Conservation (phyloP, 495 filamentous ascomycete genomes). For the Penicillium salamii region DNA sequence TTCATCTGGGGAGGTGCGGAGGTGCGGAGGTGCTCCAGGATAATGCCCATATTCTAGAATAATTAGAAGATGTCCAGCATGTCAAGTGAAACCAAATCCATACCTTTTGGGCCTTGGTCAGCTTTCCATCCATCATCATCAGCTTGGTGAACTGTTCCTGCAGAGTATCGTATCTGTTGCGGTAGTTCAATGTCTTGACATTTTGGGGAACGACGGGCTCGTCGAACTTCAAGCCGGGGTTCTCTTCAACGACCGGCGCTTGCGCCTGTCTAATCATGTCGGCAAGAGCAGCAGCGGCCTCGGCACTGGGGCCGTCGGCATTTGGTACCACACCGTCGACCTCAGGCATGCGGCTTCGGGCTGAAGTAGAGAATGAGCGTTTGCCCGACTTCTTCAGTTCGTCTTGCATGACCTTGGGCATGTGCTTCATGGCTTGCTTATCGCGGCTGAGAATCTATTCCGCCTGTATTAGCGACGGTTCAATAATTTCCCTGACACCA, state of each 20-base stretch:
- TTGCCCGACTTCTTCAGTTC: constrained; percentile 45
- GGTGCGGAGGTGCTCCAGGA: constrained; percentile 86
- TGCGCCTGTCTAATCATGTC: constrained; percentile 39
- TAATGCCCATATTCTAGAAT: constrained; percentile 73
- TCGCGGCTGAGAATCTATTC: constrained; percentile 64
- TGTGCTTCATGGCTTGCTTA: constrained; percentile 57
- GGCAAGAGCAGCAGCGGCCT: constrained; percentile 34
- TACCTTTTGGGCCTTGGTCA: constrained; percentile 79
- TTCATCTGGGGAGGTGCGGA: constrained; percentile 69
- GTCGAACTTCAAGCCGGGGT: constrained; percentile 68
- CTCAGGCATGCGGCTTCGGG: constrained; percentile 35
- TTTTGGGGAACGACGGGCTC: constrained; percentile 62
- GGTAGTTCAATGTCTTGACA: constrained; percentile 54
- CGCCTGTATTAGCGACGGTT: not conserved
- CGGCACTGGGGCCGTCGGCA: constrained; percentile 17
- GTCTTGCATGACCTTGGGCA: constrained; percentile 67
- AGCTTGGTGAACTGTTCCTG: constrained; percentile 84
- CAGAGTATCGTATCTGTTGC: constrained; percentile 76
- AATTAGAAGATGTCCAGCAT: not conserved
- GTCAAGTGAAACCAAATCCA: constrained; percentile 6
- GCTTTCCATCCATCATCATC: constrained; percentile 86
- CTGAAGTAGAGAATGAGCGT: constrained; percentile 58
- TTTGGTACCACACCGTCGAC: constrained; percentile 11
- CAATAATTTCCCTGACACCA: not conserved
- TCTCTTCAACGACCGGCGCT: constrained; percentile 25